Percentiles rank a stretch among this genome's conserved stretches.
Evolutionary conservation across 1,284 basidiomycete genomes (phyloP).

Genomic region (Malassezia cuniculi): DNA sequence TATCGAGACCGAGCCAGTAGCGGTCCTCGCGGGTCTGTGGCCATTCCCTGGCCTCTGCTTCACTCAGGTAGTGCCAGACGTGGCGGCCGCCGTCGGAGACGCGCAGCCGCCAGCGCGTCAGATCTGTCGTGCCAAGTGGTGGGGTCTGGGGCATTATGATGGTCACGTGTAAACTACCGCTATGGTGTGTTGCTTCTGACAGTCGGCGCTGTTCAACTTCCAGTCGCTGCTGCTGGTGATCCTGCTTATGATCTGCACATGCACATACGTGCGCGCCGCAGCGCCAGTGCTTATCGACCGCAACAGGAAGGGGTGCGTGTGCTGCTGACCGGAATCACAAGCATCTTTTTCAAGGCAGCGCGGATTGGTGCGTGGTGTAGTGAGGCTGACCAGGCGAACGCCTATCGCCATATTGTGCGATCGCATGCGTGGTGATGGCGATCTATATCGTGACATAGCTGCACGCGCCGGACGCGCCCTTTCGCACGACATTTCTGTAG

Average conservation of each 20-base stretch:
- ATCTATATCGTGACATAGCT: conserved; percentile 15
- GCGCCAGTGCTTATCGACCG: conserved; percentile 78
- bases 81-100: conserved; percentile 37
- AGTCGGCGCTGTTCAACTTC: conserved; percentile 98
- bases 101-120: conserved; percentile 29
- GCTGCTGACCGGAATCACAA: conserved; percentile 22
- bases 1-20: conserved; percentile 40
- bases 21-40: conserved; percentile 40
- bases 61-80: conserved; percentile 40
- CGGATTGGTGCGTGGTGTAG: conserved; percentile 30
- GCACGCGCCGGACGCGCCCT: too few relatives aligned
- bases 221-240: conserved; percentile 86
- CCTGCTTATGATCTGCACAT: conserved; percentile 86
- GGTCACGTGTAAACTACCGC: too few relatives aligned
- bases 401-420: conserved; percentile 39
- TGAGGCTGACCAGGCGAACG: conserved; percentile 28
- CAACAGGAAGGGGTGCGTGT: conserved; percentile 72
- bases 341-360: conserved; percentile 40
- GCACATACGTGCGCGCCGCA: conserved; percentile 82
- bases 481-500: too few relatives aligned
- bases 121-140: conserved; percentile 32
- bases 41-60: conserved; percentile 24
- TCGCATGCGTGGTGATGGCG: conserved; percentile 43
- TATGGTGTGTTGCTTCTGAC: too few relatives aligned
- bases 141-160: too few relatives aligned